Conservation (phyloP, 2,329 filamentous ascomycete genomes). For the Bipolaris victoriae region DNA sequence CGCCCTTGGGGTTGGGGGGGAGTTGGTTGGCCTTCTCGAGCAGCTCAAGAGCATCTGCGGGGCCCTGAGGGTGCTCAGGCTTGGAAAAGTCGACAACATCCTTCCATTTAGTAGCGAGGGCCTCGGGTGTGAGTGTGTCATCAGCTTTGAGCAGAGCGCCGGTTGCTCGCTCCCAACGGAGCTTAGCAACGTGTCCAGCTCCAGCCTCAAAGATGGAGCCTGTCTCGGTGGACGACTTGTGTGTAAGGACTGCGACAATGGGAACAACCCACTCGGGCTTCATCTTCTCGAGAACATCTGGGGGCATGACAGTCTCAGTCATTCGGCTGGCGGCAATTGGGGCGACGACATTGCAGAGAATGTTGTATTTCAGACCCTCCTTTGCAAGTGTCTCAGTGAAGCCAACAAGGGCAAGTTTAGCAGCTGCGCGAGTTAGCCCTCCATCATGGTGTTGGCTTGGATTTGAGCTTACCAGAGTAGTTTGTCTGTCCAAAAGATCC, state of each 20-base stretch:
- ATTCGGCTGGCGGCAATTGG: conserved; percentile 94
- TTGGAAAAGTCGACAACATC: conserved; percentile 85
- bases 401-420: conserved; percentile 92
- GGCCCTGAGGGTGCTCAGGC: conserved; percentile 80
- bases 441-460: neutral
- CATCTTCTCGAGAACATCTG: conserved; percentile 83
- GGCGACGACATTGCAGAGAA: conserved; percentile 91
- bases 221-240: conserved; percentile 86
- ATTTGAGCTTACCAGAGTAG: conserved; percentile 71
- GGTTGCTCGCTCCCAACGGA: conserved; percentile 91
- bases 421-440: conserved; percentile 61
- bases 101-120: conserved; percentile 87
- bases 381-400: conserved; percentile 98
- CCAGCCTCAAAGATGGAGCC: conserved; percentile 93
- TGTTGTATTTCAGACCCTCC: conserved; percentile 98
- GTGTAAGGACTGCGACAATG: conserved; percentile 84
- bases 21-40: conserved; percentile 48
- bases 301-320: conserved; percentile 94
- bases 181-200: conserved; percentile 88
- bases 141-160: conserved; percentile 91
- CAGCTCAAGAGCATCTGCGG: conserved; percentile 85
- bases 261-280: conserved; percentile 96
- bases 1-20: conserved; percentile 40
- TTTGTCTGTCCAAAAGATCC: conserved; percentile 96
- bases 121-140: conserved; percentile 83